Evolutionary conservation across 208 protist genomes (phyloP), one percentile per base, ranked within the genome.

Genomic region (Porcisia deanei): DNA sequence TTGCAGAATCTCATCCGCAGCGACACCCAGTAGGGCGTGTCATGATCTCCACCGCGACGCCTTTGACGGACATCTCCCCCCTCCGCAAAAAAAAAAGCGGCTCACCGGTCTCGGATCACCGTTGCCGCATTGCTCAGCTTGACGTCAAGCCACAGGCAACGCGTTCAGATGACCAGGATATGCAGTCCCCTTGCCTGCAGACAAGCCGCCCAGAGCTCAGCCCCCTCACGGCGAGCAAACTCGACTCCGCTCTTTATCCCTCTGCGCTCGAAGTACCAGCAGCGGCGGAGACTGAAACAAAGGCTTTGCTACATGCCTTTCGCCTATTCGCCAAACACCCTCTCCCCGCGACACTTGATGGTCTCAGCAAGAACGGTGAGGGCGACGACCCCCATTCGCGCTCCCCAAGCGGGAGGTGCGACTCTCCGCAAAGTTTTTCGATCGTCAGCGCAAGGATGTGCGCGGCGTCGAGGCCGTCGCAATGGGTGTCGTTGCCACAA

Each of bases 241-340:
- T 63, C 53, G 10, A 20, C 41, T 70, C 70, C 8, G 69, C 52
- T 2, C 16, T 75, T 12, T 75, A 52, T 61, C 61, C 76, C 0
- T 80, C 76, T 10, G 76, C 47, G 43, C 18, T 71, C 43, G 76
- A 75, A 49, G 76, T 71, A 22, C 22, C 59, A 39, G 22, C 22
- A 14, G 59, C 14, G 3, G 43, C 47, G 30, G 70, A 70, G 52
- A 39, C 20, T 12, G 49, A 47, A 10, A 54, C 41, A 0, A 69
- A 75, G 22, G 69, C n/a, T 14, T n/a, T 71, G 34, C 53, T 43
- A 0, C 64, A 18, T 61, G 68, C 53, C 1, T 22, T 75, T 61
- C 76, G 65, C 41, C 52, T 30, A 0, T 55, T 64, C 20, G 10
- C 52, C 53, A 30, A 71, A 0, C 1, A 30, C 10, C 25, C 59